Base-by-base conservation (phyloP, 176 grass and related monocot genomes). In the Oryza punctata region DNA sequence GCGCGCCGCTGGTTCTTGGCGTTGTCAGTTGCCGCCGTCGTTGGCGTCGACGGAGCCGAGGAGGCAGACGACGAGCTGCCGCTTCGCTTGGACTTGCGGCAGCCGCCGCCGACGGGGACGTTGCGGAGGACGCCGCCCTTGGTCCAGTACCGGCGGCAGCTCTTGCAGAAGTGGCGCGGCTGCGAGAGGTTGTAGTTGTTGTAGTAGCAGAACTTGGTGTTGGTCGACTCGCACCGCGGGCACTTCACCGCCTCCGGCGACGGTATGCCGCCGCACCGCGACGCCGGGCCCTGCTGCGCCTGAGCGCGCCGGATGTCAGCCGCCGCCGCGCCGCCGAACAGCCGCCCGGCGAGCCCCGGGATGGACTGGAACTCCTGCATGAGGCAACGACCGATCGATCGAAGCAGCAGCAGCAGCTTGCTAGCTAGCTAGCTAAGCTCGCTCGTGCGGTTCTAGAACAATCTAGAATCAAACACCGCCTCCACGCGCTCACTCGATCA, bases 131-230 rank as follows among this genome's bases (percentile, higher is more conserved):
- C 73, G 77, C 94, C 94, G 70, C 94, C 94, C 69, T 94, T 93
- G 67, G 94, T 97, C 94, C 94, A 97, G 91, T 97, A 97, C 60
- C 94, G 94, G 77, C 94, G 94, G 85, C 94, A 97, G 78, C 77
- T 90, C 90, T 94, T 97, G 85, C 95, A 97, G 84, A 97, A 97
- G 83, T 97, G 92, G 25, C 95, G 92, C 81, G 95, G 95, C 81
- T 97, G 95, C 41, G 92, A 91, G 6, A 94, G 75, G 88, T 92
- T 97, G 87, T 98, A 93, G 78, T 98, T 98, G 90, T 98, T 98
- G 89, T 94, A 98, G 88, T 98, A 98, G 82, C 95, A 98, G 92
- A 97, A 97, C 83, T 97, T 97, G 76, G 95, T 97, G 90, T 94
- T 91, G 49, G 92, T 91, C 12, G 95, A 97, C 37, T 97, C 95